These are phyloP conservation scores for Curvularia sp. DNA, from an alignment of 2,329 filamentous ascomycete species.

Conservation along the genomic window DNA sequence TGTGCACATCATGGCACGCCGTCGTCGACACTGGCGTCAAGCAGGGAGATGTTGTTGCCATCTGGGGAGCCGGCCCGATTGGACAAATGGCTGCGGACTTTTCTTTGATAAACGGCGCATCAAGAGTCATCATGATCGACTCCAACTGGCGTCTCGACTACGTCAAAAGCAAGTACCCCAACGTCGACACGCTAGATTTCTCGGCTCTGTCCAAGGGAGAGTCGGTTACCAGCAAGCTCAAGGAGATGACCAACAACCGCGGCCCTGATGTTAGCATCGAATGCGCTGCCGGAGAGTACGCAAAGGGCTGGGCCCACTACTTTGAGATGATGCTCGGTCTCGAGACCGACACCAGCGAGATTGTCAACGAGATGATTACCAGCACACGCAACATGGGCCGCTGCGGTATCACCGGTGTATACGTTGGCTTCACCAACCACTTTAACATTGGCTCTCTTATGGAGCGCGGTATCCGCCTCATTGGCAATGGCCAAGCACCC, in stretches of 20 bases:
- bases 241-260: conserved; percentile 71
- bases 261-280: conserved; percentile 80
- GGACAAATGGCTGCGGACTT: conserved; percentile 78
- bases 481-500: conserved; percentile 71
- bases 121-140: conserved; percentile 80
- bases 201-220: conserved; percentile 65
- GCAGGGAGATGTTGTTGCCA: conserved; percentile 75
- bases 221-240: conserved; percentile 74
- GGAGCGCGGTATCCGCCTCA: conserved; percentile 84
- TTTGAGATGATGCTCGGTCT: conserved; percentile 68
- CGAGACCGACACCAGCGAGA: conserved; percentile 85
- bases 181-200: conserved; percentile 75
- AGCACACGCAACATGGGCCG: conserved; percentile 75
- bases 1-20: conserved; percentile 79
- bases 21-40: conserved; percentile 86
- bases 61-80: conserved; percentile 88
- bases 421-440: conserved; percentile 73
- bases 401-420: conserved; percentile 77
- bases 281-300: conserved; percentile 68
- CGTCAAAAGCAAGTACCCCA: conserved; percentile 68
- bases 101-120: conserved; percentile 73
- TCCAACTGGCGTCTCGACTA: conserved; percentile 73
- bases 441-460: conserved; percentile 85
- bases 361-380: conserved; percentile 80
- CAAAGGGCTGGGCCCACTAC: conserved; percentile 67